Percentiles rank a stretch among this genome's conserved stretches.
These are phyloP conservation scores for Didymellaceae sp. DNA, from an alignment of 2,329 filamentous ascomycete genomes.

Conservation along the genomic window DNA sequence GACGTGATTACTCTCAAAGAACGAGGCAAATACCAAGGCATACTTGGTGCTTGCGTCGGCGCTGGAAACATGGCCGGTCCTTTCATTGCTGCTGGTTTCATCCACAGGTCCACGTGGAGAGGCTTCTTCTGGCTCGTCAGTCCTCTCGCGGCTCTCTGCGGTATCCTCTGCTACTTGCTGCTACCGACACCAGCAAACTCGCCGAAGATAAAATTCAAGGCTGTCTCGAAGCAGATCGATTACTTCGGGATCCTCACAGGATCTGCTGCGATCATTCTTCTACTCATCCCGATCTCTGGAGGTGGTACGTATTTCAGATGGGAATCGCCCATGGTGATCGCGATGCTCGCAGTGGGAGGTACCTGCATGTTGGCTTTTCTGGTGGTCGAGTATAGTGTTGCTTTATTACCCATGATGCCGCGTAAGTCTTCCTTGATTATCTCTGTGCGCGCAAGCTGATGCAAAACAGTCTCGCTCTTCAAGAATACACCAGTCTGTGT, in stretches of 20 bases:
- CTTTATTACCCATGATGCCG: conserved; percentile 65
- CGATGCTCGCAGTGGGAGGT: conserved; percentile 62
- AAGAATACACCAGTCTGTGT: conserved; percentile 59
- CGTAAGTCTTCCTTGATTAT: conserved; percentile 33
- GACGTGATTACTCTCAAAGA: conserved; percentile 47
- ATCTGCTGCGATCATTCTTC: conserved; percentile 63
- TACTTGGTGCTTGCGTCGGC: conserved; percentile 35
- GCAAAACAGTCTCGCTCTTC: conserved; percentile 59
- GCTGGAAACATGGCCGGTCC: conserved; percentile 34
- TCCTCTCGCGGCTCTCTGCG: conserved; percentile 22
- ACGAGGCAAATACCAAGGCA: conserved; percentile 48
- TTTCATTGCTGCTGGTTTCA: conserved; percentile 34
- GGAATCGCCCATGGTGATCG: conserved; percentile 64
- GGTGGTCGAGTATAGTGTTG: conserved; percentile 60
- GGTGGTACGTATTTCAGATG: conserved; percentile 65
- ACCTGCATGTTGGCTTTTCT: conserved; percentile 56
- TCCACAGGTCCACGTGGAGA: conserved; percentile 29
- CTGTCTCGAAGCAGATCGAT: conserved; percentile 54
- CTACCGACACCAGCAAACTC: conserved; percentile 55
- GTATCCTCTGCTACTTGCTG: conserved; percentile 20
- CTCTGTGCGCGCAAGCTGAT: not conserved
- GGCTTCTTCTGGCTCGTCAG: conserved; percentile 31
- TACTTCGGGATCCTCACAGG: conserved; percentile 63
- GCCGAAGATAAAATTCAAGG: conserved; percentile 44
- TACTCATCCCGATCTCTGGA: conserved; percentile 69